phyloP scores from a whole-genome alignment of 306 rosid genomes.

The Cicer bijugum region DNA sequence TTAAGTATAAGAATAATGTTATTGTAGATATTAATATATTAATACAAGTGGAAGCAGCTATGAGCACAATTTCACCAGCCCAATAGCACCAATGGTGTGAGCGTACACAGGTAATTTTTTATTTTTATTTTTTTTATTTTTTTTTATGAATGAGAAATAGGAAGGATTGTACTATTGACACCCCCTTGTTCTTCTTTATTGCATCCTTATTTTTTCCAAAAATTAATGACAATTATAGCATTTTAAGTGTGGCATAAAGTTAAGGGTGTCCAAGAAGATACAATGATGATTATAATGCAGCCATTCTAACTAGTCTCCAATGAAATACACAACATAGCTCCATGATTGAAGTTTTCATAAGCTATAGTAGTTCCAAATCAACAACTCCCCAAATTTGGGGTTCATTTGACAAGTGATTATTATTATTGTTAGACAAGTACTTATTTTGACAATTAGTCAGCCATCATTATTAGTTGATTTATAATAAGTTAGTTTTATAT shows the following conservation, averaged over 20 bases:
- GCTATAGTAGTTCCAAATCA: too few relatives aligned
- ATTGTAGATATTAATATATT: constrained; percentile 9
- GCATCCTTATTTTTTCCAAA: background rate
- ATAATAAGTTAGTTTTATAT: too few relatives aligned
- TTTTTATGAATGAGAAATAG: background rate
- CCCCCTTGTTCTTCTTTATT: background rate
- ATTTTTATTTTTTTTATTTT: too few relatives aligned
- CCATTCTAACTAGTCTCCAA: too few relatives aligned
- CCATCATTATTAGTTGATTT: too few relatives aligned
- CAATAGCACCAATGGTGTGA: background rate
- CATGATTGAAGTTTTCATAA: too few relatives aligned
- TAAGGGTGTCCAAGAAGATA: background rate
- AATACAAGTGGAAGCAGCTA: background rate
- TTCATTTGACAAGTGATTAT: too few relatives aligned
- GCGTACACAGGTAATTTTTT: background rate
- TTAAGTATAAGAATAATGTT: constrained; percentile 12
- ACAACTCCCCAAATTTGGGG: too few relatives aligned
- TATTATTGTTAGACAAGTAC: too few relatives aligned
- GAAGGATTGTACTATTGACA: background rate
- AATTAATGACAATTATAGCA: background rate
- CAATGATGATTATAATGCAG: too few relatives aligned
- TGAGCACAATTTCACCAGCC: constrained; percentile 1
- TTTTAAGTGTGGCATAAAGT: background rate
- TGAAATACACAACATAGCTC: too few relatives aligned
- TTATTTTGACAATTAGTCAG: too few relatives aligned